A percentile compares a stretch with the other conserved stretches of the same genome.
Evolutionary conservation across 768 basidiomycete genomes (phyloP).

Genomic region (Suillus plorans): DNA sequence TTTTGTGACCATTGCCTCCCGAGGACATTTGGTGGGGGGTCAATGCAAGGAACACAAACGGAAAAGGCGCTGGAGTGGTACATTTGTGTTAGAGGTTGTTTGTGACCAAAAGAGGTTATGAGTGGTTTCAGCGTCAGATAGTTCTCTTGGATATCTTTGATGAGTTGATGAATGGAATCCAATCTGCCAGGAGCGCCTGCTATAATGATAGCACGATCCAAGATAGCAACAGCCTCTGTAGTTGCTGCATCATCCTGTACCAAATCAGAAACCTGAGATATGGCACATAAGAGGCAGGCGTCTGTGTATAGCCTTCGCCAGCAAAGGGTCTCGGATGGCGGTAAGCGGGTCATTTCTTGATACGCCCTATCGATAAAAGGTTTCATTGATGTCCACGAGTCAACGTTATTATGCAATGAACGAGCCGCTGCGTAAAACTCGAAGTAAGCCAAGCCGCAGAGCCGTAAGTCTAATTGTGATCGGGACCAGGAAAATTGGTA

Average conservation of each 20-base stretch:
- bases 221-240: constrained; percentile 48
- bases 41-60: constrained; percentile 40
- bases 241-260: constrained; percentile 22
- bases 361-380: constrained; percentile 48
- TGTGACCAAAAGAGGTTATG: background rate
- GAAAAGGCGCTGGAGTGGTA: constrained; percentile 2
- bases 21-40: constrained; percentile 62
- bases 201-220: constrained; percentile 84
- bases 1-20: constrained; percentile 37
- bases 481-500: constrained; percentile 3
- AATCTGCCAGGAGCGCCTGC: constrained; percentile 75
- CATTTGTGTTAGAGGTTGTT: constrained; percentile 9
- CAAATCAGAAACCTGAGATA: constrained; percentile 33
- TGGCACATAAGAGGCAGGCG: constrained; percentile 56
- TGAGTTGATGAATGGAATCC: constrained; percentile 62
- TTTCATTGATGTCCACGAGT: constrained; percentile 20
- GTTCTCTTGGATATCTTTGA: constrained; percentile 57
- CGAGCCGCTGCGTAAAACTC: background rate
- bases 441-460: background rate
- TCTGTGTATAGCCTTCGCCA: constrained; percentile 83
- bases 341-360: constrained; percentile 45
- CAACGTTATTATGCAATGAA: constrained; percentile 8
- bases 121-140: constrained; percentile 1
- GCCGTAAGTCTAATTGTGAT: constrained; percentile 3
- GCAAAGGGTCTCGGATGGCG: constrained; percentile 32